These are phyloP conservation scores for Phytophthora pseudosyringae DNA, from an alignment of 352 stramenopile species.

Conservation along the genomic window DNA sequence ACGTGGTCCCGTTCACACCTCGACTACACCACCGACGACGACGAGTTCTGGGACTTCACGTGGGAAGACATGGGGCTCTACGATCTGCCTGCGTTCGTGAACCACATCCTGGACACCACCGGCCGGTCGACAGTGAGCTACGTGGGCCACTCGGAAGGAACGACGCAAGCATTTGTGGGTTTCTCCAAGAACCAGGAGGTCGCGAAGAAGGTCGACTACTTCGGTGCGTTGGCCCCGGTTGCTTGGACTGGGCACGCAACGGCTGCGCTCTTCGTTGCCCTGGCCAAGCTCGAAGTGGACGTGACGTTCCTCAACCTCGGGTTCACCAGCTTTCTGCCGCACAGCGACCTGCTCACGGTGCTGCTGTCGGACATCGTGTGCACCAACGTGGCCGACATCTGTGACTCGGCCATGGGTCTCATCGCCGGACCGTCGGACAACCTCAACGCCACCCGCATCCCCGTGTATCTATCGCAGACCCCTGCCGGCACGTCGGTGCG, in stretches of 20 bases:
- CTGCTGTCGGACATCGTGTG: slow-evolving; percentile 46
- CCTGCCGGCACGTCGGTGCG: slow-evolving; percentile 61
- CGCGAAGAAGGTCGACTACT: slow-evolving; percentile 51
- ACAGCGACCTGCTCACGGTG: slow-evolving; percentile 30
- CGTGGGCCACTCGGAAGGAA: slow-evolving; percentile 48
- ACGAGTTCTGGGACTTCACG: slow-evolving; percentile 61
- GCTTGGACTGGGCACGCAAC: slow-evolving; percentile 42
- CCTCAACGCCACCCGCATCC: slow-evolving; percentile 57
- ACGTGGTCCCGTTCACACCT: slow-evolving; percentile 49
- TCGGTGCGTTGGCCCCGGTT: slow-evolving; percentile 57
- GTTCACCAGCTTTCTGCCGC: slow-evolving; percentile 46
- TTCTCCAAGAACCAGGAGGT: slow-evolving; percentile 67
- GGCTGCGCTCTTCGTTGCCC: slow-evolving; percentile 39
- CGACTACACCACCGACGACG: slow-evolving; percentile 43
- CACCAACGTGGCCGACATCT: slow-evolving; percentile 48
- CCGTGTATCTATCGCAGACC: slow-evolving; percentile 65
- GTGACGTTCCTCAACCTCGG: slow-evolving; percentile 37
- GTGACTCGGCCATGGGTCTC: slow-evolving; percentile 48
- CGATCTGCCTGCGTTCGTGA: slow-evolving; percentile 46
- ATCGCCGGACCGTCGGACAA: slow-evolving; percentile 52
- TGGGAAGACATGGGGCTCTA: slow-evolving; percentile 64
- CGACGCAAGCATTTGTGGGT: slow-evolving; percentile 58
- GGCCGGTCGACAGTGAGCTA: slow-evolving; percentile 52
- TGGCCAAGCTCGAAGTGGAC: slow-evolving; percentile 55
- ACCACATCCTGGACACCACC: slow-evolving; percentile 49